Conservation (phyloP, 306 rosid genomes). For the Gleditsia sinensis region DNA sequence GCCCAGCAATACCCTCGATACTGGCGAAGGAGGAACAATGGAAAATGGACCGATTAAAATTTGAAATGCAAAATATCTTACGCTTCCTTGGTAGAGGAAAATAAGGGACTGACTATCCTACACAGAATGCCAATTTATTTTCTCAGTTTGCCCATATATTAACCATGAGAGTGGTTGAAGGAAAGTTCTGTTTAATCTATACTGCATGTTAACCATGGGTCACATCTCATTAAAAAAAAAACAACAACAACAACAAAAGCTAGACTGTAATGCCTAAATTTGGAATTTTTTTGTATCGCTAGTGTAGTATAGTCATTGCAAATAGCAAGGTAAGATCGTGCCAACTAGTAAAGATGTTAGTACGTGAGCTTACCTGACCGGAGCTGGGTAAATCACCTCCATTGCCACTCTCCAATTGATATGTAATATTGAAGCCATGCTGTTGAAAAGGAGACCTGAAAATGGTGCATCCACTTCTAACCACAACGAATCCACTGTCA, state of each 20-base stretch:
- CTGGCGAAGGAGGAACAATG: background rate
- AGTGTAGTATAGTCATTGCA: background rate
- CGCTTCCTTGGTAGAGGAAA: background rate
- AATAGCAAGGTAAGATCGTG: background rate
- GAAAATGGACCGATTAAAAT: background rate
- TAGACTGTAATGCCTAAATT: background rate
- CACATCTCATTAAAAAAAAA: background rate
- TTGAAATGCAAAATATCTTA: background rate
- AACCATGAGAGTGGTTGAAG: background rate
- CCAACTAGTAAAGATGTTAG: background rate
- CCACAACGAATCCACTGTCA: slow-evolving; percentile 91
- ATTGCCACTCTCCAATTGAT: slow-evolving; percentile 83
- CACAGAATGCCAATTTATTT: background rate
- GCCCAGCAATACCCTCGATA: too few relatives aligned
- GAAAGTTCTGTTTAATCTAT: background rate
- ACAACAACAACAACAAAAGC: background rate
- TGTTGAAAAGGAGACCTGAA: slow-evolving; percentile 87
- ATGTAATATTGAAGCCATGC: slow-evolving; percentile 83
- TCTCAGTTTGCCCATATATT: background rate
- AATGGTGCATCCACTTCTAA: slow-evolving; percentile 80
- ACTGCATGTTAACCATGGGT: background rate
- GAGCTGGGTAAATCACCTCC: slow-evolving; percentile 87
- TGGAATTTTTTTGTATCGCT: background rate
- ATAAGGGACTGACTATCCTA: background rate
- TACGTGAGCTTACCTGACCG: slow-evolving; percentile 67